phyloP scores from a whole-genome alignment of 164 flowering plant genomes.

The Sextonia rubra region DNA sequence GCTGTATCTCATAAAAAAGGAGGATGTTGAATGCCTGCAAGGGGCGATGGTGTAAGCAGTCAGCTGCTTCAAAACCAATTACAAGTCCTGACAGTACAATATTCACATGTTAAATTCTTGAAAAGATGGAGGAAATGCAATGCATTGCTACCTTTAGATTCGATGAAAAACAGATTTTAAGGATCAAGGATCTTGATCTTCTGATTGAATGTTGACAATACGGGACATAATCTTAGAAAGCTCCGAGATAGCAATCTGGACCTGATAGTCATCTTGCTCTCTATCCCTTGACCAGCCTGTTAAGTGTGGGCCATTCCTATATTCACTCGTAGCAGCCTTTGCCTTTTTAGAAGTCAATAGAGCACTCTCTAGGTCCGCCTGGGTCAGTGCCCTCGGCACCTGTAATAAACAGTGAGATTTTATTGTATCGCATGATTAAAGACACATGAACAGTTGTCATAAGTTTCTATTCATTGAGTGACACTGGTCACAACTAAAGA shows the following conservation, averaged over 20 bases:
- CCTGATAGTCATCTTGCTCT: slow-evolving; percentile 54
- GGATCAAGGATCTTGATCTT: slow-evolving; percentile 46
- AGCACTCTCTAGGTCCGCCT: slow-evolving; percentile 64
- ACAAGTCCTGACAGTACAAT: slow-evolving; percentile 8
- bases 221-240: slow-evolving; percentile 79
- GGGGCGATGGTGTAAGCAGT: slow-evolving; percentile 9
- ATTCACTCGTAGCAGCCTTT: slow-evolving; percentile 64
- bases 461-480: not conserved
- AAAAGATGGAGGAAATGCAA: not conserved
- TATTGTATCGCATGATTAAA: not conserved
- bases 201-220: slow-evolving; percentile 56
- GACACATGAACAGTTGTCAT: not conserved
- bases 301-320: slow-evolving; percentile 32
- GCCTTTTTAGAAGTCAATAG: slow-evolving; percentile 56
- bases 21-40: slow-evolving; percentile 7
- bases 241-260: slow-evolving; percentile 67
- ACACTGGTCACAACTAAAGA: not conserved
- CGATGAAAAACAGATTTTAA: slow-evolving; percentile 9
- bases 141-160: slow-evolving; percentile 1
- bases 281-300: slow-evolving; percentile 39
- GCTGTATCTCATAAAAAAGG: no score
- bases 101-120: slow-evolving; percentile 5
- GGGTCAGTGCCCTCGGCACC: slow-evolving; percentile 71
- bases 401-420: slow-evolving; percentile 20
- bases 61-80: slow-evolving; percentile 11